phyloP scores from a whole-genome alignment of 257 asterid species.

The Datura wrightii region DNA sequence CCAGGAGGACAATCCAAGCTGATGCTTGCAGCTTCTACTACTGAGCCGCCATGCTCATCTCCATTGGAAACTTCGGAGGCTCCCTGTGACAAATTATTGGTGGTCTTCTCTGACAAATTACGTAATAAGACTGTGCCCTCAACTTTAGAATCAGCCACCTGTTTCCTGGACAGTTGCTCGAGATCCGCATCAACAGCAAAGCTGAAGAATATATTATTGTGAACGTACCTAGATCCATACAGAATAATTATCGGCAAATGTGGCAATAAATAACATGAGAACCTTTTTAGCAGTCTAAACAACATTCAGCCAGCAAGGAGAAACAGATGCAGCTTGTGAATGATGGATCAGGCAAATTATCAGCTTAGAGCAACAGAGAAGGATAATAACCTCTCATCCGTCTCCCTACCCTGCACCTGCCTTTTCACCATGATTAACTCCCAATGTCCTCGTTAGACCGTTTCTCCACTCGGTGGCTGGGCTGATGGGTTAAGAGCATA shows the following conservation, averaged over 20 bases:
- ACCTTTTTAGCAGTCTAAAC: neutral
- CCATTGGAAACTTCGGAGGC: slow-evolving; percentile 38
- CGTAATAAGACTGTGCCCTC: slow-evolving; percentile 45
- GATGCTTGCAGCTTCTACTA: slow-evolving; percentile 47
- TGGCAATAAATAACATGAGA: neutral
- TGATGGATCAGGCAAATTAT: neutral
- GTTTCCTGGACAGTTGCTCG: slow-evolving; percentile 66
- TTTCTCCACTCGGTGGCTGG: neutral
- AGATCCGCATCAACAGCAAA: slow-evolving; percentile 89
- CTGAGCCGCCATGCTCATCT: slow-evolving; percentile 46
- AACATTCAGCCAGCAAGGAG: neutral
- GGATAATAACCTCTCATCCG: neutral
- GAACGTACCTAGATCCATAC: slow-evolving; percentile 73
- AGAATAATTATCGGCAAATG: slow-evolving; percentile 20
- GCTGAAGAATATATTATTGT: slow-evolving; percentile 96
- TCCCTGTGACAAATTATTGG: slow-evolving; percentile 45
- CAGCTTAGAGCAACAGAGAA: slow-evolving; percentile 24
- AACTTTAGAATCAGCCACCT: slow-evolving; percentile 56
- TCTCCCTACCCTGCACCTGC: slow-evolving; percentile 16
- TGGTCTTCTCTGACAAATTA: slow-evolving; percentile 46
- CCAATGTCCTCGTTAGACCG: neutral
- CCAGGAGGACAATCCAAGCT: slow-evolving; percentile 50
- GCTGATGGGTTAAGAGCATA: slow-evolving; percentile 9
- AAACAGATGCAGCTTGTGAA: slow-evolving; percentile 6
- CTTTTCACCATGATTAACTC: slow-evolving; percentile 13